Conservation (phyloP, 2,329 filamentous ascomycete species). For the Pseudogymnoascus sp. region DNA sequence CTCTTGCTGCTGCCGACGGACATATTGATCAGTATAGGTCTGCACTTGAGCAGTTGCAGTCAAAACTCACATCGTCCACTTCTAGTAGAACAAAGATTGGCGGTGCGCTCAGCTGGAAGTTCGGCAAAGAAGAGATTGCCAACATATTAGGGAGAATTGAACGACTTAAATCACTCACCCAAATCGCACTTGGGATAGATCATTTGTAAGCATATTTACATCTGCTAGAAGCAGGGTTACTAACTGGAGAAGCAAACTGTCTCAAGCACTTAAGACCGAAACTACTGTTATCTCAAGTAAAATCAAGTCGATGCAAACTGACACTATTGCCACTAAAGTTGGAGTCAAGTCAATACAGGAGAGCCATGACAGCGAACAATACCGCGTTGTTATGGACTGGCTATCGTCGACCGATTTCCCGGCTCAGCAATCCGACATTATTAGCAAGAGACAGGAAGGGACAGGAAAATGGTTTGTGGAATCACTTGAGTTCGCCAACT, state of each 20-base stretch:
- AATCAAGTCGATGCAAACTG: background rate
- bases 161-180: background rate
- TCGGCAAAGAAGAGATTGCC: background rate
- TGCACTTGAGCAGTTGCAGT: background rate
- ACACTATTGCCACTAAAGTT: no score
- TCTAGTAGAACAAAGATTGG: background rate
- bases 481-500: constrained; percentile 13
- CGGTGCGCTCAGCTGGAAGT: background rate
- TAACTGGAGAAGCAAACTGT: background rate
- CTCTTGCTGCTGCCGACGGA: background rate
- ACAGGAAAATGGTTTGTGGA: constrained; percentile 14
- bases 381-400: constrained; percentile 26
- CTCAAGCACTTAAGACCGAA: background rate
- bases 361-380: background rate
- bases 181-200: background rate
- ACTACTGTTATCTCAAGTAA: background rate
- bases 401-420: constrained; percentile 31
- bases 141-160: background rate
- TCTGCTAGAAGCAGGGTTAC: background rate
- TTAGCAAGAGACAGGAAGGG: constrained; percentile 29
- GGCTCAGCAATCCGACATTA: constrained; percentile 33
- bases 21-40: background rate
- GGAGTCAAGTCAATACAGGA: background rate
- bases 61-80: background rate
- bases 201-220: background rate